Percentiles rank a stretch among this genome's conserved stretches.
Conservation (phyloP, 2,329 filamentous ascomycete species). For the Colletotrichum cuscutae region DNA sequence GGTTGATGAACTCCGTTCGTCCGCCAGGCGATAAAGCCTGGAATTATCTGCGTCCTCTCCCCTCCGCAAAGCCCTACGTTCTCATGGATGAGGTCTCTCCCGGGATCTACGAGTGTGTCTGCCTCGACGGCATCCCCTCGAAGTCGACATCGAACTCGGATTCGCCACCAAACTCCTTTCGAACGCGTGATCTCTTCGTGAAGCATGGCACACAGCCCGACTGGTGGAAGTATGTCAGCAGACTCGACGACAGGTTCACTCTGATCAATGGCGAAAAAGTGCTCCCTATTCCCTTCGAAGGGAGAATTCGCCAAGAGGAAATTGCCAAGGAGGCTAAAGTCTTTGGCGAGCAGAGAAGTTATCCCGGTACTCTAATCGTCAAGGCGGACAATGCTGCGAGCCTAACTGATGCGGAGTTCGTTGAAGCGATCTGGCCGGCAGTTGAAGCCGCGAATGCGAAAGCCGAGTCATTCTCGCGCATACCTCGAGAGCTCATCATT, state of each 20-base stretch:
- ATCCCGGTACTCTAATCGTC: not conserved
- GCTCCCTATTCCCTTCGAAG: not conserved
- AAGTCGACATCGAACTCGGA: not conserved
- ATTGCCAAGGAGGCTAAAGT: not conserved
- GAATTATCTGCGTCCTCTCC: not conserved
- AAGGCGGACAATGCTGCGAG: not conserved
- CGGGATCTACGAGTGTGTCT: not conserved
- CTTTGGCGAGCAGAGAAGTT: not conserved
- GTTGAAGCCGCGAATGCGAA: not conserved
- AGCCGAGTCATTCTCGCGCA: not conserved
- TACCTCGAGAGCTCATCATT: not conserved
- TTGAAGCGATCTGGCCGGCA: not conserved
- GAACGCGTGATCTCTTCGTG: not conserved
- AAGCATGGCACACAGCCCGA: not conserved
- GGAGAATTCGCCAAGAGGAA: not conserved
- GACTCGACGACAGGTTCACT: not conserved
- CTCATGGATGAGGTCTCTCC: not conserved
- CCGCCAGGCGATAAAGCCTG: not conserved
- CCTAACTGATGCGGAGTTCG: not conserved
- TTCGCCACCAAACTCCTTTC: not conserved
- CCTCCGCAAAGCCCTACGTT: not conserved
- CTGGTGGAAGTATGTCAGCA: not conserved
- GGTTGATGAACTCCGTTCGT: not conserved
- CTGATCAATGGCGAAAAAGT: not conserved
- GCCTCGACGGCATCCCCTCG: not conserved